Percentiles rank a stretch among this genome's conserved stretches.
Conservation (phyloP, 2,329 filamentous ascomycete genomes). For the Decorospora gaudefroyi region DNA sequence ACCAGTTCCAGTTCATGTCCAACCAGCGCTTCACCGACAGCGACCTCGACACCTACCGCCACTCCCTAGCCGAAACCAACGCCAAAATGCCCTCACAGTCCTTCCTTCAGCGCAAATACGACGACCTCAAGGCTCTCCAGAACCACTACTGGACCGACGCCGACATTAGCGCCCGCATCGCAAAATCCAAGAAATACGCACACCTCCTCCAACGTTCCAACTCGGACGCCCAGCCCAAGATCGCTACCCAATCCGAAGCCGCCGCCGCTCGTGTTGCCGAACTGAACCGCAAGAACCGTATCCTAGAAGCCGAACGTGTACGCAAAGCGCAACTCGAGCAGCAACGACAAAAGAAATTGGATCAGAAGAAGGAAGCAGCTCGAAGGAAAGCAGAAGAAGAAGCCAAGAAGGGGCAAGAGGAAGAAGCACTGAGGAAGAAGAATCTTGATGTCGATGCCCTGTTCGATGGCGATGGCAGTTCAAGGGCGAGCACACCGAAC, state of each 20-base stretch:
- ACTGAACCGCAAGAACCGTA: slow-evolving; percentile 82
- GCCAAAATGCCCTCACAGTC: slow-evolving; percentile 74
- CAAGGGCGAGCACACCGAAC: slow-evolving; percentile 52
- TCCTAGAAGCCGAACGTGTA: slow-evolving; percentile 84
- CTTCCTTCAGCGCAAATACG: slow-evolving; percentile 70
- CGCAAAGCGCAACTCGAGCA: slow-evolving; percentile 88
- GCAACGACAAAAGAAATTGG: slow-evolving; percentile 47
- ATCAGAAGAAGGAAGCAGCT: slow-evolving; percentile 52
- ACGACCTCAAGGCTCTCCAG: slow-evolving; percentile 78
- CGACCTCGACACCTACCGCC: slow-evolving; percentile 81
- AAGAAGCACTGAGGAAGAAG: slow-evolving; percentile 35
- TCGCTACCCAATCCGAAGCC: slow-evolving; percentile 58
- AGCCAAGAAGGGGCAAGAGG: slow-evolving; percentile 52
- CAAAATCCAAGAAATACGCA: slow-evolving; percentile 61
- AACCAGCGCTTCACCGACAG: slow-evolving; percentile 81
- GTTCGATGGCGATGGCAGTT: slow-evolving; percentile 52
- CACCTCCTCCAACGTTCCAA: slow-evolving; percentile 65
- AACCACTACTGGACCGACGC: slow-evolving; percentile 80
- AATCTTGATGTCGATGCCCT: slow-evolving; percentile 51
- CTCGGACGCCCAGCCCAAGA: slow-evolving; percentile 63
- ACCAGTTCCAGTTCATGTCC: slow-evolving; percentile 89
- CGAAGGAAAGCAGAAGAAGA: slow-evolving; percentile 55
- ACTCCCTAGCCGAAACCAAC: slow-evolving; percentile 69
- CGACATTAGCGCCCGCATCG: slow-evolving; percentile 79
- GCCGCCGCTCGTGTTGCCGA: slow-evolving; percentile 83